Evolutionary conservation across 176 grass and related monocot genomes (phyloP), one percentile per base, ranked within the genome.

Genomic region (bread wheat (Triticum aestivum)): DNA sequence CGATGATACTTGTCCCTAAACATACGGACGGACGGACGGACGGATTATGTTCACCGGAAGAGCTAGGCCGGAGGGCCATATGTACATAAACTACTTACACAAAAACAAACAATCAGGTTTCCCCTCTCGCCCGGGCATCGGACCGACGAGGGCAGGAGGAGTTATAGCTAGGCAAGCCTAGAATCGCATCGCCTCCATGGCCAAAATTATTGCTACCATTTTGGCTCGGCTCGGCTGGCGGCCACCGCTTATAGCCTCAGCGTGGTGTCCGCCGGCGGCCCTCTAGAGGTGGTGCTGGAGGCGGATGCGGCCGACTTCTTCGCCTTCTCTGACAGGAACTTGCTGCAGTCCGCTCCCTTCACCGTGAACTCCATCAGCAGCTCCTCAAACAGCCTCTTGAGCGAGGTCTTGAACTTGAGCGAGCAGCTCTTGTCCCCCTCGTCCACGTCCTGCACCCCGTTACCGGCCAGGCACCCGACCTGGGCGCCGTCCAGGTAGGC

Each of bases 401-500:
- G 86, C 2, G 85, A 78, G 3, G 29, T 81, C 87, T 91, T 92
- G 82, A 98, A 98, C 51, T 33, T 86, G n/a, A 58, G 29, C 4
- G 96, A 95, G 70, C 89, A 95, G 75, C 88, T 95, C 75, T 89
- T 94, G 56, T 93, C 91, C 1, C 93, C 96, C 54, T 98, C 96
- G 2, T 92, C 89, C 4, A 95, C 95, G 70, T 95, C 92, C 71
- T 97, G 92, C 58, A 97, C 86, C 29, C 95, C 92, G 20, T 92
- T 79, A 35, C 85, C 79, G 68, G 77, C 84, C 5, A 94, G 88
- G 72, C 93, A 95, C 66, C 95, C 95, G 51, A 98, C 95, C 71
- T 95, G 95, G 10, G 91, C 93, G 61, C 95, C 95, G 0, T 95
- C 91, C 71, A 98, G 87, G 39, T 98, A 98, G 44, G 95, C 93